These are phyloP conservation scores for Sugiyamaella chiloensis DNA, from an alignment of 805 yeast genomes.

Conservation along the genomic window DNA sequence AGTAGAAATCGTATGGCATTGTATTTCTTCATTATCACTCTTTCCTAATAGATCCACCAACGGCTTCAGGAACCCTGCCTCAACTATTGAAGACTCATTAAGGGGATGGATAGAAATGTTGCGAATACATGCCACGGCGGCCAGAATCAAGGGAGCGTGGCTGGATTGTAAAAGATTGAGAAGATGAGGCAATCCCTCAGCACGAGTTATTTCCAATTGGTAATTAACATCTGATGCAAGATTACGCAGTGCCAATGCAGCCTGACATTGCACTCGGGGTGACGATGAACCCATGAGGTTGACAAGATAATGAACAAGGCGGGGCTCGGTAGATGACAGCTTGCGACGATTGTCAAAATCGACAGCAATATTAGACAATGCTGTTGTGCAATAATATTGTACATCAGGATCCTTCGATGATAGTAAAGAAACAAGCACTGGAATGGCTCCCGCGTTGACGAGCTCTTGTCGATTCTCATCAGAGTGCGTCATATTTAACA, in stretches of 20 bases:
- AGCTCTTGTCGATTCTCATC: conserved; percentile 94
- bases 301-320: conserved; percentile 82
- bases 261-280: conserved; percentile 97
- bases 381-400: conserved; percentile 97
- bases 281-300: conserved; percentile 88
- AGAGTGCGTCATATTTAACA: conserved; percentile 96
- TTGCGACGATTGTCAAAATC: conserved; percentile 88
- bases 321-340: conserved; percentile 87
- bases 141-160: conserved; percentile 87
- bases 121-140: conserved; percentile 97
- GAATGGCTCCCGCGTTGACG: conserved; percentile 97
- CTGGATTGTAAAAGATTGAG: conserved; percentile 85
- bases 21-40: conserved; percentile 89
- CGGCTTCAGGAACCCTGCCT: conserved; percentile 93
- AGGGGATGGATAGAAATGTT: conserved; percentile 95
- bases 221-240: conserved; percentile 94
- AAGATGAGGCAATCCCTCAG: conserved; percentile 91
- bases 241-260: conserved; percentile 92
- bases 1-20: conserved; percentile 97
- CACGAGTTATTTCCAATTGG: conserved; percentile 92
- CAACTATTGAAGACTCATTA: conserved; percentile 92
- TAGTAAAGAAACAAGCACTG: conserved; percentile 84
- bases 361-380: conserved; percentile 93
- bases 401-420: conserved; percentile 92
- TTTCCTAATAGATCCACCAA: conserved; percentile 73